Evolutionary conservation across 805 yeast species (phyloP).

Genomic region (Clavispora santaluciae): DNA sequence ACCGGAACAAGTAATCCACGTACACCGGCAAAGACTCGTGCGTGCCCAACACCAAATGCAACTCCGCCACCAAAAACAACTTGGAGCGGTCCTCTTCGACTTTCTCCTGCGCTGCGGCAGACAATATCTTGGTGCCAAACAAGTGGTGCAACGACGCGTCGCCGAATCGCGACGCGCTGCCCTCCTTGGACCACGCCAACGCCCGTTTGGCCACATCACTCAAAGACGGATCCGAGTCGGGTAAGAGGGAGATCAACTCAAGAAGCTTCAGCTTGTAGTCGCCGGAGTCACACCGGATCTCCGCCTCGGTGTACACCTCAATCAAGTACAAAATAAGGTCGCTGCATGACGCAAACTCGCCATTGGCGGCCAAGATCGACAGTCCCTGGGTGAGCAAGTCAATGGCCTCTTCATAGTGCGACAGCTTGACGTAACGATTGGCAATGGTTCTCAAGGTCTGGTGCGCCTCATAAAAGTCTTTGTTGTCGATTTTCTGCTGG

Average conservation of each 20-base stretch:
- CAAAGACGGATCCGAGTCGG: conserved; percentile 44
- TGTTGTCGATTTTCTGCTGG: conserved; percentile 61
- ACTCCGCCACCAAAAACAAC: conserved; percentile 62
- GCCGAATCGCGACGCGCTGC: conserved; percentile 47
- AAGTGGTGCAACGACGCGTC: conserved; percentile 72
- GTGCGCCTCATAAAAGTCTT: conserved; percentile 91
- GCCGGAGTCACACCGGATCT: conserved; percentile 25
- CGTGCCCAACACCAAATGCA: conserved; percentile 66
- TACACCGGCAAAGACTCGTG: conserved; percentile 41
- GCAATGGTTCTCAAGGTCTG: conserved; percentile 89
- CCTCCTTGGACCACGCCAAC: conserved; percentile 59
- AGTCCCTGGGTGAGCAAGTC: conserved; percentile 73
- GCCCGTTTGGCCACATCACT: conserved; percentile 63
- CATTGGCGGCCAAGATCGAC: conserved; percentile 57
- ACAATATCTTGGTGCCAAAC: conserved; percentile 62
- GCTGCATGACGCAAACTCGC: conserved; percentile 75
- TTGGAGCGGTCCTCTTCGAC: conserved; percentile 29
- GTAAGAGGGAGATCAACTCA: conserved; percentile 42
- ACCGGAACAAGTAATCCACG: conserved; percentile 42
- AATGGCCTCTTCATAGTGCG: conserved; percentile 64
- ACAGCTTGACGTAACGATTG: conserved; percentile 70
- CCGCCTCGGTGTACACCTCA: conserved; percentile 59
- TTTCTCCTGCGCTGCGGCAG: conserved; percentile 20
- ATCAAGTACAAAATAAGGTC: conserved; percentile 71
- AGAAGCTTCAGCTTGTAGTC: conserved; percentile 44